These are phyloP conservation scores for Citrus sinensis DNA, from an alignment of 345 rosid species.

Conservation along the genomic window DVS_A1.0 CM039168.1:22758001-22758500, in stretches of 20 bases:
- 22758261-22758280: neutral
- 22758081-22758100: slow-evolving; percentile 16
- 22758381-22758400: neutral
- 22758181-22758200: neutral
- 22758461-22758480: slow-evolving; percentile 39
- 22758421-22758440: slow-evolving; percentile 66
- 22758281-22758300: neutral
- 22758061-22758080: neutral
- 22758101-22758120: slow-evolving; percentile 54
- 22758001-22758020: neutral
- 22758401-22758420: slow-evolving; percentile 23
- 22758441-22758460: slow-evolving; percentile 59
- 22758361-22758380: neutral
- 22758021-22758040: slow-evolving; percentile 5
- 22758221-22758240: neutral
- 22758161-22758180: slow-evolving; percentile 10
- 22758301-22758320: neutral
- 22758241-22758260: neutral
- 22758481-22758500: slow-evolving; percentile 59
- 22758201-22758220: neutral
- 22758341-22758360: neutral
- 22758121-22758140: slow-evolving; percentile 49
- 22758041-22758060: neutral
- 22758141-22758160: slow-evolving; percentile 55
- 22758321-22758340: neutral